Evolutionary conservation across 139 green algal genomes (phyloP).

Genomic region (Picochlorum sp.): DNA sequence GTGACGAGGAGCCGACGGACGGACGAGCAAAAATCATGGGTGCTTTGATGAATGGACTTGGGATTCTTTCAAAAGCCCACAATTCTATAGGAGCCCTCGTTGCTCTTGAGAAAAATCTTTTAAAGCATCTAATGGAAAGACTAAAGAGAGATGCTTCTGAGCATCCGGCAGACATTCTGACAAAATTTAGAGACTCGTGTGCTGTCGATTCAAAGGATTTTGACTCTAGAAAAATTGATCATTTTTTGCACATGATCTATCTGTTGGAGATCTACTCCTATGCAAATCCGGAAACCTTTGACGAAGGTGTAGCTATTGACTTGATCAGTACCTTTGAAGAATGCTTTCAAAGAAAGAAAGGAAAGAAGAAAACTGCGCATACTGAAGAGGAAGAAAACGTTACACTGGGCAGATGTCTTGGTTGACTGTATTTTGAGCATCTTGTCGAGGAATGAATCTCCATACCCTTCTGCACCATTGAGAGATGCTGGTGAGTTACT

Average conservation of each 20-base stretch:
- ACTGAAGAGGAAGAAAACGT: constrained; percentile 12
- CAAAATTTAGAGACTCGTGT: no score
- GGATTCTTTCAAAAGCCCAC: background rate
- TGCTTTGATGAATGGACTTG: background rate
- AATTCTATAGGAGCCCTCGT: constrained; percentile 5
- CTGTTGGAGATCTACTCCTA: constrained; percentile 57
- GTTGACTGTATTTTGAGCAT: constrained; percentile 66
- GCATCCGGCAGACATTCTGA: no score
- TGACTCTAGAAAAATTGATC: constrained; percentile 3
- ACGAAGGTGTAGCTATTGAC: constrained; percentile 40
- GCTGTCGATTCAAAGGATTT: background rate
- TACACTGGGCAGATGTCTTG: constrained; percentile 62
- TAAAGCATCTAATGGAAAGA: background rate
- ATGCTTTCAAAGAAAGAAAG: constrained; percentile 13
- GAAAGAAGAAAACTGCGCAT: constrained; percentile 1
- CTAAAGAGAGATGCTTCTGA: no score
- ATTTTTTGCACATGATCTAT: constrained; percentile 37
- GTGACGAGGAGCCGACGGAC: background rate
- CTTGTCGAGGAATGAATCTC: constrained; percentile 34
- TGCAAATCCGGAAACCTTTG: constrained; percentile 29
- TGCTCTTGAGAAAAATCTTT: background rate
- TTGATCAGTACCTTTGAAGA: constrained; percentile 27
- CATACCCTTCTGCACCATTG: constrained; percentile 53
- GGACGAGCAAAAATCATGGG: background rate
- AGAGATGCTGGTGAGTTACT: constrained; percentile 54